A percentile compares a stretch with the other conserved stretches of the same genome.
These are phyloP conservation scores for Trametopsis cervina DNA, from an alignment of 768 basidiomycete genomes.

Conservation along the genomic window DNA sequence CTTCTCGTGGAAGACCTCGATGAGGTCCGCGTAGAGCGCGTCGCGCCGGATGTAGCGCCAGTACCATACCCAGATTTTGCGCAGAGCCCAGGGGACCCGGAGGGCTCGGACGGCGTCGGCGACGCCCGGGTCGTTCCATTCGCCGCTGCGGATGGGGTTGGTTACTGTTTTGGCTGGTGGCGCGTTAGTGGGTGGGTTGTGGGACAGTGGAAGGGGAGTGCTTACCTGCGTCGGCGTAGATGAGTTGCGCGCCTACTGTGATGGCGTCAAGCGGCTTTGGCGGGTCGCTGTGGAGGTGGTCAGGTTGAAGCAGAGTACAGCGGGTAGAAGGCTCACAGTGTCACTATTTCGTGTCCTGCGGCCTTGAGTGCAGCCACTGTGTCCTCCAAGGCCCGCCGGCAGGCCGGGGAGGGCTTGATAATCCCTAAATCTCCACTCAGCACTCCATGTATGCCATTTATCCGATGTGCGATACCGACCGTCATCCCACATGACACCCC, in stretches of 20 bases:
- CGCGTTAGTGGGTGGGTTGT: too few species aligned
- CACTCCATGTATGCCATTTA: too few species aligned
- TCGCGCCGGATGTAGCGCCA: slow-evolving; percentile 19
- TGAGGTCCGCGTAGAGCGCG: slow-evolving; percentile 18
- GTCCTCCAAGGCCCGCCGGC: slow-evolving; percentile 31
- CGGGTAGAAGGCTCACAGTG: slow-evolving; percentile 24
- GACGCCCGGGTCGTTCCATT: slow-evolving; percentile 21
- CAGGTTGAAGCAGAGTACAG: background rate
- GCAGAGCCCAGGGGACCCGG: slow-evolving; percentile 20
- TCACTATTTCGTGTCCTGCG: slow-evolving; percentile 33
- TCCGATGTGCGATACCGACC: slow-evolving; percentile 16
- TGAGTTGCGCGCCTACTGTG: slow-evolving; percentile 17
- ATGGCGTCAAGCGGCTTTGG: slow-evolving; percentile 20
- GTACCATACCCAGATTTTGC: slow-evolving; percentile 23
- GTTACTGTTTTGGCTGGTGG: slow-evolving; percentile 16
- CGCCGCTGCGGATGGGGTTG: slow-evolving; percentile 18
- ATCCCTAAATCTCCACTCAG: slow-evolving; percentile 17
- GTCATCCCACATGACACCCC: slow-evolving; percentile 38
- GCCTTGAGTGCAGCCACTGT: slow-evolving; percentile 27
- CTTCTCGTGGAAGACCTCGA: slow-evolving; percentile 22
- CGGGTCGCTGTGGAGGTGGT: slow-evolving; percentile 22
- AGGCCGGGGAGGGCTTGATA: slow-evolving; percentile 33
- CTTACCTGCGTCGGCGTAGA: slow-evolving; percentile 21
- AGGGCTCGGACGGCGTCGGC: slow-evolving; percentile 15
- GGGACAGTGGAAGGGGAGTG: background rate